Percentiles rank a stretch among this genome's conserved stretches.
Conservation (phyloP, 441 rosid species). For the Geranium incanum region DNA sequence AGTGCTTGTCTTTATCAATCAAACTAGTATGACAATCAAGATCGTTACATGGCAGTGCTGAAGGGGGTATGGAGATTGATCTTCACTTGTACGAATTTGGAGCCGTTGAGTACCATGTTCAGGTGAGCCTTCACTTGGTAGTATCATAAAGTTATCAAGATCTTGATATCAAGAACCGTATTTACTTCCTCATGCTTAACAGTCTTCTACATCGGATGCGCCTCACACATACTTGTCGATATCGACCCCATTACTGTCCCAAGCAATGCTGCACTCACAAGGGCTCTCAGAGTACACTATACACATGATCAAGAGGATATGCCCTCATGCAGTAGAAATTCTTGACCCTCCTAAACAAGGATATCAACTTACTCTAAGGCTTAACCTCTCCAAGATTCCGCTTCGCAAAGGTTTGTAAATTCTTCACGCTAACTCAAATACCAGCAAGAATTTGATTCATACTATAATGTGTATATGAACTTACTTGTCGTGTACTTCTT, state of each 20-base stretch:
- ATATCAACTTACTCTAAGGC: constrained; percentile 64
- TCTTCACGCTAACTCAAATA: constrained; percentile 7
- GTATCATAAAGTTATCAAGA: background rate
- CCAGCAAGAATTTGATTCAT: no score
- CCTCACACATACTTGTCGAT: constrained; percentile 46
- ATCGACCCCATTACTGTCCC: constrained; percentile 55
- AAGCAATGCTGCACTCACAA: constrained; percentile 30
- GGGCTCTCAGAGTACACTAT: constrained; percentile 41
- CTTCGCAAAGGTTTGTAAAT: constrained; percentile 48
- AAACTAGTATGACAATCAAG: background rate
- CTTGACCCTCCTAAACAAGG: constrained; percentile 69
- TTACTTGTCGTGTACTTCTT: no score
- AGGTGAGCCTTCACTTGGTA: constrained; percentile 33
- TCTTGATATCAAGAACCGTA: background rate
- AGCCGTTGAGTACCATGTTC: constrained; percentile 66
- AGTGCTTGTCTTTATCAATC: no score
- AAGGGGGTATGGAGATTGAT: constrained; percentile 56
- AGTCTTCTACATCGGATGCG: constrained; percentile 61
- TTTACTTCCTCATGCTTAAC: constrained; percentile 13
- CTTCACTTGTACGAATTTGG: constrained; percentile 76
- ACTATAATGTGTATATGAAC: no score
- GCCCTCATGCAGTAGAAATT: constrained; percentile 52
- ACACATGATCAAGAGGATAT: constrained; percentile 42
- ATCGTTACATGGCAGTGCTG: constrained; percentile 40
- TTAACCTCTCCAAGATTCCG: constrained; percentile 52